A percentile compares a stretch with the other conserved stretches of the same genome.
These are phyloP conservation scores for Mariannaea elegans DNA, from an alignment of 2,329 filamentous ascomycete genomes.

Conservation along the genomic window DNA sequence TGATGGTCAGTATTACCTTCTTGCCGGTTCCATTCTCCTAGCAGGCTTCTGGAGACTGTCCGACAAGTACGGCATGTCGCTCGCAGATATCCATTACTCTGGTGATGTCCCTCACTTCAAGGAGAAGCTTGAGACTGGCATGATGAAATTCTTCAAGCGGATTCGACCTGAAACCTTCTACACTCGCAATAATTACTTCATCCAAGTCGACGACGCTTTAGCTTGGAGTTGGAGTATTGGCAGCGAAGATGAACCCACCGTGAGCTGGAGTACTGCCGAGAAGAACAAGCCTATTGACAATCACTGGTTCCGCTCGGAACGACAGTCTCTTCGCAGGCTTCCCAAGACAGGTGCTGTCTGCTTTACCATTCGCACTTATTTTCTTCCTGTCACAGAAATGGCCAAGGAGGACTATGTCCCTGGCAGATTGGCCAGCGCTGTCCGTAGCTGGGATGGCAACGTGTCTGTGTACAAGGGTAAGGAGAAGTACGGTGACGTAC, in stretches of 20 bases:
- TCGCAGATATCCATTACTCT: slow-evolving; percentile 81
- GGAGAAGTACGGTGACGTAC: slow-evolving; percentile 75
- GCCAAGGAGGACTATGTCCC: slow-evolving; percentile 79
- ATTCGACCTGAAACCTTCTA: slow-evolving; percentile 72
- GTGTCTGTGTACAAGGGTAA: slow-evolving; percentile 81
- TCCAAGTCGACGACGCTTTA: slow-evolving; percentile 83
- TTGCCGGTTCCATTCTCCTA: slow-evolving; percentile 78
- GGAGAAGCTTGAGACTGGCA: slow-evolving; percentile 77
- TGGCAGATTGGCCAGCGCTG: slow-evolving; percentile 77
- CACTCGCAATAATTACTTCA: slow-evolving; percentile 82
- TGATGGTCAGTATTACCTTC: slow-evolving; percentile 83
- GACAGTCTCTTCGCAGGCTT: slow-evolving; percentile 73
- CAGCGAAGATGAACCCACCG: slow-evolving; percentile 68
- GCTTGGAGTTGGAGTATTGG: slow-evolving; percentile 83
- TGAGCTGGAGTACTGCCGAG: slow-evolving; percentile 79
- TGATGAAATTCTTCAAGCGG: slow-evolving; percentile 82
- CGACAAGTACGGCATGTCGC: slow-evolving; percentile 82
- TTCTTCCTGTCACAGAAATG: slow-evolving; percentile 75
- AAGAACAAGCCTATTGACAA: slow-evolving; percentile 77
- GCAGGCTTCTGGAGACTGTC: slow-evolving; percentile 85
- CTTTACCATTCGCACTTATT: slow-evolving; percentile 85
- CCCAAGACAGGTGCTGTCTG: slow-evolving; percentile 67
- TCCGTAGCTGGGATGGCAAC: slow-evolving; percentile 84
- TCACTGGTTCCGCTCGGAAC: slow-evolving; percentile 80
- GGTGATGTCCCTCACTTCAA: slow-evolving; percentile 79